Evolutionary conservation across 176 grass and related monocot genomes (phyloP), one percentile per base, ranked within the genome.

Genomic region (Musa schizocarpa): DNA sequence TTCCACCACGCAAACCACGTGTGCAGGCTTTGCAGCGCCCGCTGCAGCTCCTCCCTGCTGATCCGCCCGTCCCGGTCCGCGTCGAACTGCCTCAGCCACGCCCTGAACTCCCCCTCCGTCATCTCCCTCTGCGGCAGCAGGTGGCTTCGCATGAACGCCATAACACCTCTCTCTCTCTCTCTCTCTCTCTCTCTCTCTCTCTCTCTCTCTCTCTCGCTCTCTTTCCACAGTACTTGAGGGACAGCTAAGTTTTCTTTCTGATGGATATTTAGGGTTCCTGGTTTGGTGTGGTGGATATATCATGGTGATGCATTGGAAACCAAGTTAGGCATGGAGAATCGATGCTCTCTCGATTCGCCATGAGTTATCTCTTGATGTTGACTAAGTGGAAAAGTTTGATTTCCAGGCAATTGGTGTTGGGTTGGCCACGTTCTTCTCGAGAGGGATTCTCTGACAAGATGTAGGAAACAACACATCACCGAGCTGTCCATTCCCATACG

Each of bases 71-170:
- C 84, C 62, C 78, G 73, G 82, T 89, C 73, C 43, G 14, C 76
- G 71, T 92, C 90, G 76, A 92, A 92, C 86, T 92, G 90, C 74
- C 69, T 78, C 79, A 92, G 90, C 87, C 90, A 92, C 65, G 82
- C 87, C 77, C 69, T 76, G 84, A 92, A 92, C 86, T 92, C 87
- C 67, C 63, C 87, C 69, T 79, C 84, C 54, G 86, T 92, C 79
- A 81, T 69, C 73, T 82, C 81, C 77, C 53, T 78, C 73, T 82
- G 62, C 76, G 84, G 78, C 79, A 92, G 82, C 68, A 50, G 74
- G 17, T 81, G 57, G 66, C 84, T 64, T 55, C 82, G 52, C 79
- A 75, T 80, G 81, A 92, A 86, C 11, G 90, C 90, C 90, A 92
- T 43, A 43, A 43, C 34, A 43, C 34, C 34, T 89, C 9, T 1